Base-by-base conservation (phyloP, 1,284 basidiomycete genomes). In the Entoloma clypeatum region DNA sequence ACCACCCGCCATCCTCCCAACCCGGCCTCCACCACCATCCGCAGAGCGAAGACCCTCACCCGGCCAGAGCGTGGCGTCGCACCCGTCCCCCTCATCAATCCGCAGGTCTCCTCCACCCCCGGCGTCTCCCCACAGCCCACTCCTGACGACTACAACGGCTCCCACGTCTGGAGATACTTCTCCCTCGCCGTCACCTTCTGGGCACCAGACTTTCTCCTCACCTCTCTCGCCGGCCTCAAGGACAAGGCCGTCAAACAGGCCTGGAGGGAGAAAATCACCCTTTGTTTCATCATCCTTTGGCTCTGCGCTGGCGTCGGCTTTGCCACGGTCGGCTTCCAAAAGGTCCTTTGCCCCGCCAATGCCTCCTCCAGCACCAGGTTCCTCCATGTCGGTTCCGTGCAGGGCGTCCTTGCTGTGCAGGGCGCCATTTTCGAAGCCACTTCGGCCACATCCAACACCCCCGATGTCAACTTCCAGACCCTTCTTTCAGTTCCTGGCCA, bases 241-340 rank as follows among this genome's bases (percentile, higher is more conserved):
- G 90, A 93, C 61, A 76, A 77, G 59, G 70, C 77, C 39, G 72
- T 81, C 45, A 74, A 81, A 50, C 91, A 97, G 65, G 96, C 96
- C 1, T 99, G 96, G 96, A 79, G 96, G 54, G 96, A 99, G 67
- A 99, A 99, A 72, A 81, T 97, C 46, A 81, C 93, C 5, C 75
- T 99, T 6, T 97, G 93, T 62, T 81, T 86, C 62, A 84, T 96
- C 57, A 88, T 92, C 39, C 54, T 81, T 44, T 23, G 91, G 17
- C 65, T 97, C 17, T 96, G 93, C 52, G 84, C 72, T 16, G 65
- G 76, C 35, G 79, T 98, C 39, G 95, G 90, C 7, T 99, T 98
- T 64, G 75, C 87, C 45, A 99, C 96, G 33, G 91, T 99, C 58
- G 96, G 94, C 13, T 80, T 97, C 43, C 92, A 97, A 65, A 83